A percentile compares a stretch with the other conserved stretches of the same genome.
Evolutionary conservation across 306 rosid genomes (phyloP).

Genomic region (Sicyos baderoa): DNA sequence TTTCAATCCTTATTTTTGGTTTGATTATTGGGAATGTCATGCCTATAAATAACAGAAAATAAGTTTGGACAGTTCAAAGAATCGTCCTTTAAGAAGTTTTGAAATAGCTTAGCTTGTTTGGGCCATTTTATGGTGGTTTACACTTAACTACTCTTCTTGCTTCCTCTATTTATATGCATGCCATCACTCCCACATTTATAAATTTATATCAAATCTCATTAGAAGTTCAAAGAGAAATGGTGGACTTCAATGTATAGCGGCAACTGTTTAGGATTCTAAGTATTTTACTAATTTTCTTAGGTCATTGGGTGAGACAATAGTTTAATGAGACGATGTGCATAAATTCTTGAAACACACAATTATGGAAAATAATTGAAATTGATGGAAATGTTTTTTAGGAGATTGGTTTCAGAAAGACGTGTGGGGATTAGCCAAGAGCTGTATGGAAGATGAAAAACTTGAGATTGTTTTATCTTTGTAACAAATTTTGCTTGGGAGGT

Average conservation of each 20-base stretch:
- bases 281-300: background rate
- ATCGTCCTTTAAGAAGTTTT: too few relatives aligned
- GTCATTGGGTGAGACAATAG: background rate
- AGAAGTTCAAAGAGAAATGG: background rate
- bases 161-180: too few relatives aligned
- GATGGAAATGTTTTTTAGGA: background rate
- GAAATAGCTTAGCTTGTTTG: too few relatives aligned
- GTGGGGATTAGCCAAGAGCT: background rate
- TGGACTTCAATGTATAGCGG: background rate
- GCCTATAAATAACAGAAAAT: too few relatives aligned
- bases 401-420: background rate
- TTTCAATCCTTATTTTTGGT: too few relatives aligned
- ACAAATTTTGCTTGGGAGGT: background rate
- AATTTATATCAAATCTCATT: too few relatives aligned
- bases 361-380: background rate
- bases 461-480: background rate
- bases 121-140: too few relatives aligned
- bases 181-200: too few relatives aligned
- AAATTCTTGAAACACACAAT: background rate
- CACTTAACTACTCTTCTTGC: too few relatives aligned
- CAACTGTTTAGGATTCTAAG: background rate
- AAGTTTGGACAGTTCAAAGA: too few relatives aligned
- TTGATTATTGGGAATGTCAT: too few relatives aligned
- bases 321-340: background rate
- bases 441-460: background rate